Evolutionary conservation across 768 basidiomycete species (phyloP), one percentile per base, ranked within the genome.

Genomic region (Russula emetica): DNA sequence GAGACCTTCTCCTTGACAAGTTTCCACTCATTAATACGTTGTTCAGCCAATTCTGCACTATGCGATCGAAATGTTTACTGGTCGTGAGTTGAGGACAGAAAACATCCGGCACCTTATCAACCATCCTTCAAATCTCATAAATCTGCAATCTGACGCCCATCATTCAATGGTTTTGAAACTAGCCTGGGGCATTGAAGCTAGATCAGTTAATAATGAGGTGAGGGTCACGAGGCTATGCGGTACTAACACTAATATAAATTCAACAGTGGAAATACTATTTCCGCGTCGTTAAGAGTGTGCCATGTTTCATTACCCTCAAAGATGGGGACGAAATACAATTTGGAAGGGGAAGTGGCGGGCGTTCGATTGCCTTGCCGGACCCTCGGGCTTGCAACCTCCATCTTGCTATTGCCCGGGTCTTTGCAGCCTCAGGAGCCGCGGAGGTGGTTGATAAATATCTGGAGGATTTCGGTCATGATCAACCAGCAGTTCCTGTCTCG

Each of bases 121-220:
- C 36, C 36, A 51, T 20, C 50, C 50, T 9, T 16, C 18, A 11
- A 51, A 51, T 51, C 2, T 16, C 28, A 18, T 51, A 26, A 32
- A 51, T 30, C 14, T 51, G n/a, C 5, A 51, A 32, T 0, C 0
- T 14, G 7, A 51, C 10, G 30, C 28, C 50, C 28, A 20, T 30
- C 4, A 51, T 3, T 18, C 28, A 9, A 30, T 30, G 50, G 50
- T 30, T 51, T 1, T 7, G 30, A 18, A 6, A 51, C 50, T 51
- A 18, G 50, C 50, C 26, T 51, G 50, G 50, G 50, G 50, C 5
- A 51, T 51, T 30, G 50, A 51, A 20, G 50, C 50, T n/a, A 51
- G 16, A 51, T 18, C 3, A 9, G 30, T 18, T 2, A 20, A 51
- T 30, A 9, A 51, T 9, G 7, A 30, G 28, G 50, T 51, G 50